Conservation (phyloP, 495 filamentous ascomycete species). For the Cryomyces minteri region DNA sequence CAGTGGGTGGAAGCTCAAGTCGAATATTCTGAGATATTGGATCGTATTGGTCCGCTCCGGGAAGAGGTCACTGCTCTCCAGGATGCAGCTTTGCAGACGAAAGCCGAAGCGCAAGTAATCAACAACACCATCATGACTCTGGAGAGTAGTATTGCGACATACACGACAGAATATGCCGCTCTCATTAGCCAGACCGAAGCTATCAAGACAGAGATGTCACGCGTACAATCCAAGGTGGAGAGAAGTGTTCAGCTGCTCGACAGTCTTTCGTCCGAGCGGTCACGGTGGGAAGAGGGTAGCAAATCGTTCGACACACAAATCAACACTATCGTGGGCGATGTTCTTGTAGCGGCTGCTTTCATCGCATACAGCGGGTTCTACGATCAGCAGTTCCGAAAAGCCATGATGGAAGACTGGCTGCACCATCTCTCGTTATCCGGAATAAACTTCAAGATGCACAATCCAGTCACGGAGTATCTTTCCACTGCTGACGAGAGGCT, state of each 20-base stretch:
- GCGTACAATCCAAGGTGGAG: constrained; percentile 95
- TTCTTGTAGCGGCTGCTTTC: constrained; percentile 87
- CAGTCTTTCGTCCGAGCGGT: constrained; percentile 83
- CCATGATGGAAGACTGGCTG: constrained; percentile 94
- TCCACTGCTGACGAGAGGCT: constrained; percentile 92
- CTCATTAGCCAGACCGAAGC: constrained; percentile 94
- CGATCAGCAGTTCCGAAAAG: constrained; percentile 92
- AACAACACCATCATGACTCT: constrained; percentile 68
- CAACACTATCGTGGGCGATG: constrained; percentile 86
- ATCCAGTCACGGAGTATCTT: constrained; percentile 89
- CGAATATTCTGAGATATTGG: constrained; percentile 89
- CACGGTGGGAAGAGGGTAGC: constrained; percentile 89
- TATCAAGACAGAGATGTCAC: constrained; percentile 90
- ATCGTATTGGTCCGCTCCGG: constrained; percentile 81
- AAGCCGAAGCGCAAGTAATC: constrained; percentile 82
- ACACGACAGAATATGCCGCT: constrained; percentile 91
- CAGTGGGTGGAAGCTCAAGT: constrained; percentile 97
- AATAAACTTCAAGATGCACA: constrained; percentile 80
- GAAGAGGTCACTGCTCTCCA: constrained; percentile 81
- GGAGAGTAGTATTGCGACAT: constrained; percentile 82
- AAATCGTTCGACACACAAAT: constrained; percentile 97
- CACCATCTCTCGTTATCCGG: constrained; percentile 79
- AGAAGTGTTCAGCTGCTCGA: constrained; percentile 86
- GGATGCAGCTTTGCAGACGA: constrained; percentile 77
- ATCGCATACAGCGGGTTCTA: constrained; percentile 96